These are phyloP conservation scores for Venturia oleaginea DNA, from an alignment of 2,329 filamentous ascomycete species.

Conservation along the genomic window DNA sequence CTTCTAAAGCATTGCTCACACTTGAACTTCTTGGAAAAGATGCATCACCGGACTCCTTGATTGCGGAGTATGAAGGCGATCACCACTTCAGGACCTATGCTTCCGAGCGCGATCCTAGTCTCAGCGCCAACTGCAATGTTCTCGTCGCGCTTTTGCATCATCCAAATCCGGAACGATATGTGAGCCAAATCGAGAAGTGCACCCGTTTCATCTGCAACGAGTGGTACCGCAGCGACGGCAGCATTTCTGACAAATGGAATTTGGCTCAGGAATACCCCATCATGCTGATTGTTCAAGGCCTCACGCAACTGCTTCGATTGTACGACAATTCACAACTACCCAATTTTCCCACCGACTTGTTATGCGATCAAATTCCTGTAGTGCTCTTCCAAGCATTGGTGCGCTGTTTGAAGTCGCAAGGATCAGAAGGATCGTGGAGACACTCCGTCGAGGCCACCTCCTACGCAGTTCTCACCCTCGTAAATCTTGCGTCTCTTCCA, in stretches of 20 bases:
- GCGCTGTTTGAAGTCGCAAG: neutral
- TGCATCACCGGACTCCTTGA: conserved; percentile 17
- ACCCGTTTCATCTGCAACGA: conserved; percentile 21
- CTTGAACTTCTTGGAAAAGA: conserved; percentile 16
- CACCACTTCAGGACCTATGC: conserved; percentile 24
- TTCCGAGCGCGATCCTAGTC: conserved; percentile 23
- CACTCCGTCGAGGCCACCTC: neutral
- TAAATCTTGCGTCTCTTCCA: conserved; percentile 1
- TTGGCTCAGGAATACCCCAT: neutral
- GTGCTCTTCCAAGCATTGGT: conserved; percentile 5
- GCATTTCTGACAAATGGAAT: conserved; percentile 22
- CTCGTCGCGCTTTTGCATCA: conserved; percentile 22
- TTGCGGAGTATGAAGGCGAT: conserved; percentile 22
- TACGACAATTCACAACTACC: neutral
- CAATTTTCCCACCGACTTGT: neutral
- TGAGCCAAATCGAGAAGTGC: conserved; percentile 20
- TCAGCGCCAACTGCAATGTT: conserved; percentile 26
- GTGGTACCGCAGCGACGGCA: conserved; percentile 19
- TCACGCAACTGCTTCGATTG: conserved; percentile 1
- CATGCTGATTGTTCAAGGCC: neutral
- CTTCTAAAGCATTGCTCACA: conserved; percentile 18
- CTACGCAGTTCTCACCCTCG: neutral
- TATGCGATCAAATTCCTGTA: neutral
- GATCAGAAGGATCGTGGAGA: neutral
- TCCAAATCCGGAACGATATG: conserved; percentile 15